phyloP scores from a whole-genome alignment of 129 eudicot genomes.

The Flaveria ramosissima region DNA sequence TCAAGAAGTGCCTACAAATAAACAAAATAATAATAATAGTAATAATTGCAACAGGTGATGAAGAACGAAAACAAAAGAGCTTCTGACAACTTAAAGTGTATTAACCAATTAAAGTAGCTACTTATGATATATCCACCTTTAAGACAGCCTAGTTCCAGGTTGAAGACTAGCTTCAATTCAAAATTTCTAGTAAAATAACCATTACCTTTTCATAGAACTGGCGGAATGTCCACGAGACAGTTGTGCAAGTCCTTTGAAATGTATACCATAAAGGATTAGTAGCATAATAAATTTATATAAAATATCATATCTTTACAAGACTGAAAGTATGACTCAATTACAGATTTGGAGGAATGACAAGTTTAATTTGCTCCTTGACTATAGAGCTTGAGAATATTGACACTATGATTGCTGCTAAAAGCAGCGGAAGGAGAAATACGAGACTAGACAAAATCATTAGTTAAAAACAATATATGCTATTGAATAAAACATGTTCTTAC shows the following conservation, averaged over 20 bases:
- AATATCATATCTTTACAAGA: conserved; percentile 11
- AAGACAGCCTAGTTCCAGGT: conserved; percentile 1
- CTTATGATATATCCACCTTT: not conserved
- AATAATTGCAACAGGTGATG: not conserved
- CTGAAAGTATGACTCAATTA: conserved; percentile 12
- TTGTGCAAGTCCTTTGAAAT: conserved; percentile 85
- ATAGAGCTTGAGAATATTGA: not conserved
- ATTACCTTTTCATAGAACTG: conserved; percentile 91
- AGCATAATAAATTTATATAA: conserved; percentile 9
- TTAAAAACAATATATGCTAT: not conserved
- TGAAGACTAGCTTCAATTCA: not conserved
- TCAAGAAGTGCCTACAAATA: conserved; percentile 82
- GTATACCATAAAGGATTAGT: conserved; percentile 28
- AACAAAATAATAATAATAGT: not conserved
- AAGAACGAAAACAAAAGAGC: not conserved
- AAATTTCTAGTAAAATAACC: not conserved
- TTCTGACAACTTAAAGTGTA: not conserved
- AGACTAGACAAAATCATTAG: not conserved
- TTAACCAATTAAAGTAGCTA: not conserved
- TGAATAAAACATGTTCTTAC: conserved; percentile 42
- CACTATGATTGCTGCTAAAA: not conserved
- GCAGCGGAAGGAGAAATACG: not conserved
- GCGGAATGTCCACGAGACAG: conserved; percentile 96
- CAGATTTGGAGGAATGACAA: not conserved
- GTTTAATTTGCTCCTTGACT: conserved; percentile 9